Evolutionary conservation across 2,329 filamentous ascomycete species (phyloP).

Genomic region (Neonectria coccinea): DNA sequence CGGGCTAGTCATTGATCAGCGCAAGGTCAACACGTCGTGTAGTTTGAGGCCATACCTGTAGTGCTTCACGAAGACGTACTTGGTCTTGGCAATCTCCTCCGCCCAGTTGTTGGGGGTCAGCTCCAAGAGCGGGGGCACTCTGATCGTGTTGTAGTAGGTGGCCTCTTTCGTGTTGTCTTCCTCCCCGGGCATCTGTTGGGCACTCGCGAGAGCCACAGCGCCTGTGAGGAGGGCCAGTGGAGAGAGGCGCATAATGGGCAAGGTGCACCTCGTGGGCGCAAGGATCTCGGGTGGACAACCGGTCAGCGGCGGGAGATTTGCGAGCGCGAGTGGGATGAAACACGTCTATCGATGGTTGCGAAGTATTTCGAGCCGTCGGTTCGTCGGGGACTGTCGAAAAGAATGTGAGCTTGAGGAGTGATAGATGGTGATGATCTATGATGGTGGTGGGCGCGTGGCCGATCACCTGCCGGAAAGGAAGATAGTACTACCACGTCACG

Average conservation of each 20-base stretch:
- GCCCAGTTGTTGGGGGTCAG: slow-evolving; percentile 69
- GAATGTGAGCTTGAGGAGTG: neutral
- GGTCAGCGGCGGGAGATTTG: neutral
- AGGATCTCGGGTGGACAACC: slow-evolving; percentile 1
- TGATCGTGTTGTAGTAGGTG: slow-evolving; percentile 74
- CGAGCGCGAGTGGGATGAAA: neutral
- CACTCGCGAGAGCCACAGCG: slow-evolving; percentile 49
- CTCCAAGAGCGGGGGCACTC: slow-evolving; percentile 73
- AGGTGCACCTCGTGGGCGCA: slow-evolving; percentile 23
- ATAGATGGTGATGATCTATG: neutral
- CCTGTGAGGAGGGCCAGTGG: slow-evolving; percentile 61
- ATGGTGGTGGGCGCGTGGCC: slow-evolving; percentile 32
- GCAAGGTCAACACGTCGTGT: slow-evolving; percentile 16
- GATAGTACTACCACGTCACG: slow-evolving; percentile 29
- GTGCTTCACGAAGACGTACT: slow-evolving; percentile 70
- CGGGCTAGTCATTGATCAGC: slow-evolving; percentile 57
- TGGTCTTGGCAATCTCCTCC: slow-evolving; percentile 64
- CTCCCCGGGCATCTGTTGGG: slow-evolving; percentile 44
- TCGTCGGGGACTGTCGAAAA: neutral
- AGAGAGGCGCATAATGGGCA: slow-evolving; percentile 49
- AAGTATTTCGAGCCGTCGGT: neutral
- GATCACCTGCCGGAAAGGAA: slow-evolving; percentile 18
- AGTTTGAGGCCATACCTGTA: slow-evolving; percentile 66
- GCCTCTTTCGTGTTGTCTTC: slow-evolving; percentile 50
- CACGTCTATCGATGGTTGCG: slow-evolving; percentile 2